Evolutionary conservation across 2,329 filamentous ascomycete genomes (phyloP), one percentile per base, ranked within the genome.

Genomic region (Pestalotiopsis sp.): DNA sequence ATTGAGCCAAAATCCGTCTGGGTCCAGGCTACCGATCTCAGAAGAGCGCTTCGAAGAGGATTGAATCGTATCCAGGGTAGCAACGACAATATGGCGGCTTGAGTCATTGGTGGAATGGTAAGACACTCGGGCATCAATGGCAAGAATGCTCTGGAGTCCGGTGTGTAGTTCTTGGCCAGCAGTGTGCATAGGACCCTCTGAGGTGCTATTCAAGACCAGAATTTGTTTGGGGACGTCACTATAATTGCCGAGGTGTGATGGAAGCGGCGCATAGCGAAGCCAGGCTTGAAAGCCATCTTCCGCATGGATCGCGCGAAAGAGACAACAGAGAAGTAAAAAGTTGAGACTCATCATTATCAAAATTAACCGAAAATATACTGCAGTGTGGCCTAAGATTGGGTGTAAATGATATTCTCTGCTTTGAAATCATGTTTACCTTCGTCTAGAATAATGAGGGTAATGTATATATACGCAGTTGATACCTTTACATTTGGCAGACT

Each of bases 1-100:
- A 71, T 79, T 84, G 38, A 93, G 82, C 81, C 85, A 90, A 77
- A 88, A 93, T 3, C 90, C 90, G 73, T 91, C 89, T 13, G 84
- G 81, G 39, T 82, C 78, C 20, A 76, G 67, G 25, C 79, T 76
- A 7, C 74, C 68, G 14, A 77, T 59, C 5, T 71, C 71, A 23
- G 20, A 23, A 23, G 20, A 23, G 20, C 20, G 39, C 7, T 80
- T 80, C 66, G 81, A 81, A 0, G 76, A 73, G 12, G 78, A 74
- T 11, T 74, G 72, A 72, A 84, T 86, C 62, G 82, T 80, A 3
- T 80, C 78, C 12, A 84, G 66, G 0, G 86, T 88, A 7, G 86
- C 87, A 4, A 89, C 81, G 1, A 86, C 76, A 64, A 88, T 80
- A 4, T 80, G 77, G 7, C 79, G 92, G 11, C n/a, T 9, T 11